Conservation (phyloP, 441 rosid species). For the Flueggea neowawraea region DNA sequence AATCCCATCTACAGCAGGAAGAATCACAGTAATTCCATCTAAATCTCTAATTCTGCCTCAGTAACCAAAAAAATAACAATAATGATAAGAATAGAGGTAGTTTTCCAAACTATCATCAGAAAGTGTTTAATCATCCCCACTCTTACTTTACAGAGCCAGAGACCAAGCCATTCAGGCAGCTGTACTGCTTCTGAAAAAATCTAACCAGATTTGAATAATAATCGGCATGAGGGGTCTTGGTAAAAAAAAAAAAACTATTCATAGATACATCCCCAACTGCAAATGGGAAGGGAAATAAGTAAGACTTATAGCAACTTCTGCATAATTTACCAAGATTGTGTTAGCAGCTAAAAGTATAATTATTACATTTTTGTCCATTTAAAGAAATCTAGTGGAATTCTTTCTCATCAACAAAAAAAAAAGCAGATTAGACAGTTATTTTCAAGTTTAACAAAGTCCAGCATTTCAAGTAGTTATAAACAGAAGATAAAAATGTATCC, state of each 20-base stretch:
- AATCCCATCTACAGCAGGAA: too few relatives aligned
- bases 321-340: neutral
- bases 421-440: neutral
- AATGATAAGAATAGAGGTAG: too few relatives aligned
- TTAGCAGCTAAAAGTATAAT: neutral
- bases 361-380: neutral
- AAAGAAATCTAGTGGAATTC: neutral
- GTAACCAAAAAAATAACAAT: too few relatives aligned
- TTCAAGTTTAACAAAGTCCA: neutral
- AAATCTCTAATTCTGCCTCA: too few relatives aligned
- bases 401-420: neutral
- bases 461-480: neutral
- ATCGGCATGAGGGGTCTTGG: constrained; percentile 49
- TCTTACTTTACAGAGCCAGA: constrained; percentile 50
- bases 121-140: too few relatives aligned
- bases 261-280: constrained; percentile 95
- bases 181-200: constrained; percentile 63
- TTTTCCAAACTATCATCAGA: too few relatives aligned
- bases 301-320: constrained; percentile 14
- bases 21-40: too few relatives aligned
- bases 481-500: neutral
- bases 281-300: constrained; percentile 27
- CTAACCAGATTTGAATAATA: constrained; percentile 63
- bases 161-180: constrained; percentile 55
- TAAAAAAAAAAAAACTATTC: constrained; percentile 51